Evolutionary conservation across 495 filamentous ascomycete species (phyloP).

Genomic region (Penicillium simplicissimum): DNA sequence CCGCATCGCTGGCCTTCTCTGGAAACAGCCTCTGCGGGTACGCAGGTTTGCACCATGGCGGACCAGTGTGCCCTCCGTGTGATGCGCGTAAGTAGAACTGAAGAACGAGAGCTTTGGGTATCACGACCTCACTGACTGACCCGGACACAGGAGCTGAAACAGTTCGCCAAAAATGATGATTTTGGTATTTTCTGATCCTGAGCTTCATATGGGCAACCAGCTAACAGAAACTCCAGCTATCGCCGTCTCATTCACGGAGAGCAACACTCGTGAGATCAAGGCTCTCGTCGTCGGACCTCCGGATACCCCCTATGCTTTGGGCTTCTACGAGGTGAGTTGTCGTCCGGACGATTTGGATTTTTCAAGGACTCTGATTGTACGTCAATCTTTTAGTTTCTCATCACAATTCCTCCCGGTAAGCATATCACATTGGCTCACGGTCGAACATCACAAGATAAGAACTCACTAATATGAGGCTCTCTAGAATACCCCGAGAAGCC

Average conservation of each 20-base stretch:
- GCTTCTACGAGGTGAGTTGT: conserved; percentile 82
- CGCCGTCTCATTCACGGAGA: conserved; percentile 74
- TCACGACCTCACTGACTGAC: neutral
- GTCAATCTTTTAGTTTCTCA: conserved; percentile 31
- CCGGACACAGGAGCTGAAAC: conserved; percentile 18
- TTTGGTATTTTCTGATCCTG: conserved; percentile 9
- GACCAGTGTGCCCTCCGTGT: conserved; percentile 23
- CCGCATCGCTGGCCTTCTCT: neutral
- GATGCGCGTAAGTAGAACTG: conserved; percentile 15
- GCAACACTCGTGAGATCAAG: conserved; percentile 83
- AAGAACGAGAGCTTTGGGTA: neutral
- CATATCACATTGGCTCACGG: neutral
- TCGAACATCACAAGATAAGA: neutral
- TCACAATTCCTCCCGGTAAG: conserved; percentile 39
- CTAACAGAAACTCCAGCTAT: conserved; percentile 11
- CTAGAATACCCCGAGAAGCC: conserved; percentile 86
- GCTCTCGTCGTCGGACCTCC: conserved; percentile 92
- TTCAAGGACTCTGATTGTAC: neutral
- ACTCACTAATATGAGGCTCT: conserved; percentile 5
- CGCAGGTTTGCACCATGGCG: conserved; percentile 13
- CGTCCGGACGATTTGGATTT: neutral
- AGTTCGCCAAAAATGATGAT: conserved; percentile 20
- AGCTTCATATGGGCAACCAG: conserved; percentile 1
- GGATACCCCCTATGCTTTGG: conserved; percentile 94
- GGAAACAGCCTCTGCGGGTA: neutral